Percentiles rank a stretch among this genome's conserved stretches.
phyloP scores from a whole-genome alignment of 495 filamentous ascomycete species.

The Cercophora sp. region DNA sequence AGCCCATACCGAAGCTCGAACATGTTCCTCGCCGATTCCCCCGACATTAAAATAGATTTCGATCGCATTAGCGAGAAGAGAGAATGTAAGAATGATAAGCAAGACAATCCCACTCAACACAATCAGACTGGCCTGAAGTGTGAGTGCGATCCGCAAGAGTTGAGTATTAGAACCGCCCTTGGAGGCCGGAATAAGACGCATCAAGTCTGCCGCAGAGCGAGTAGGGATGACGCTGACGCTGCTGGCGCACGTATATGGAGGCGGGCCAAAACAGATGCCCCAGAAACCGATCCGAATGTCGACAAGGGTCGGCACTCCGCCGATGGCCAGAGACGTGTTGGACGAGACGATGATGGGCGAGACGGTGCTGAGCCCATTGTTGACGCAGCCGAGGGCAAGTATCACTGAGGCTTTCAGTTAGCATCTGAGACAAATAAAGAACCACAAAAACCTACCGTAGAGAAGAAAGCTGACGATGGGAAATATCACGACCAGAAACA shows the following conservation, averaged over 20 bases:
- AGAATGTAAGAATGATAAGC: slow-evolving; percentile 13
- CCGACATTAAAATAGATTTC: slow-evolving; percentile 20
- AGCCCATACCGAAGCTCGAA: slow-evolving; percentile 21
- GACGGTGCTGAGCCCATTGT: slow-evolving; percentile 15
- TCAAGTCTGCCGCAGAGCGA: slow-evolving; percentile 7
- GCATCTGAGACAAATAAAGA: background rate
- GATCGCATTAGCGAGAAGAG: slow-evolving; percentile 19
- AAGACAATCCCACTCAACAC: slow-evolving; percentile 21
- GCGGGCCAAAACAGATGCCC: slow-evolving; percentile 27
- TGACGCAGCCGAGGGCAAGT: slow-evolving; percentile 21
- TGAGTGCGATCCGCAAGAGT: slow-evolving; percentile 17
- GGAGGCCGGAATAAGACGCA: slow-evolving; percentile 3
- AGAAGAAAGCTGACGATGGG: slow-evolving; percentile 22
- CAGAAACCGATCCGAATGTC: slow-evolving; percentile 26
- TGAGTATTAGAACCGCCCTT: slow-evolving; percentile 20
- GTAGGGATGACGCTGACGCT: slow-evolving; percentile 2
- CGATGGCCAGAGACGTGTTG: slow-evolving; percentile 14
- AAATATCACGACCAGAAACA: slow-evolving; percentile 20
- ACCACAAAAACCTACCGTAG: slow-evolving; percentile 12
- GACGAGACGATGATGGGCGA: slow-evolving; percentile 20
- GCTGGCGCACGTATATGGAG: slow-evolving; percentile 18
- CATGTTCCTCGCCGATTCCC: slow-evolving; percentile 12
- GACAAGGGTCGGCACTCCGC: slow-evolving; percentile 7
- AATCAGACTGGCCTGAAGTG: slow-evolving; percentile 20
- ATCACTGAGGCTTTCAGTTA: no score